Evolutionary conservation across 2,329 filamentous ascomycete genomes (phyloP).

Genomic region (Chaetomium globosum): DNA sequence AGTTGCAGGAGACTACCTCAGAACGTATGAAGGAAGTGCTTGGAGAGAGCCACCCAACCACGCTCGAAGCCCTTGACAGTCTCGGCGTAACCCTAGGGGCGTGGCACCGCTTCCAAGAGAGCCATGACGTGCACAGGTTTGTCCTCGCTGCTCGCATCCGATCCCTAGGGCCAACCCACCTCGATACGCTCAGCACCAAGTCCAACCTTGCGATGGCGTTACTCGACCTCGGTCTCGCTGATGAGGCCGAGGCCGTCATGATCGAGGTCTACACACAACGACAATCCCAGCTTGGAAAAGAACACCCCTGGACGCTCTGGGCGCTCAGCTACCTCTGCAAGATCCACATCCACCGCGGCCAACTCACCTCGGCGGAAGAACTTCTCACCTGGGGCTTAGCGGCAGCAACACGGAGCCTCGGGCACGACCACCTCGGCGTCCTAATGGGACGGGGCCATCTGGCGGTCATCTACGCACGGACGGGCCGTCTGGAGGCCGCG

Average conservation of each 20-base stretch:
- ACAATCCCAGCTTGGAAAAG: conserved; percentile 5
- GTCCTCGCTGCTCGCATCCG: conserved; percentile 2
- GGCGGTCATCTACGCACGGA: conserved; percentile 1
- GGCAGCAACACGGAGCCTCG: conserved; percentile 5
- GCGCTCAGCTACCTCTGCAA: conserved; percentile 17
- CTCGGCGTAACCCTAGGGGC: conserved; percentile 6
- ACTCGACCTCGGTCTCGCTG: neutral
- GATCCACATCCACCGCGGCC: conserved; percentile 11
- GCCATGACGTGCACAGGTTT: conserved; percentile 5
- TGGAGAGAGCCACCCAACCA: neutral
- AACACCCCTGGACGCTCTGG: conserved; percentile 16
- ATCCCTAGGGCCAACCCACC: conserved; percentile 5
- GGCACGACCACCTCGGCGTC: conserved; percentile 6
- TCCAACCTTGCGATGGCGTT: conserved; percentile 12
- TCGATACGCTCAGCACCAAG: conserved; percentile 11
- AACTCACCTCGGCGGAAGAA: neutral
- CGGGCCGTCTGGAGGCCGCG: neutral
- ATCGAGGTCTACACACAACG: conserved; percentile 2
- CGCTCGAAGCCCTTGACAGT: conserved; percentile 8
- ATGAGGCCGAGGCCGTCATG: conserved; percentile 2
- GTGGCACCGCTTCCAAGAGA: conserved; percentile 12
- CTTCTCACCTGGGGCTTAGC: neutral
- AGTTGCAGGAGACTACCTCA: neutral
- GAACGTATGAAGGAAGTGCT: conserved; percentile 1
- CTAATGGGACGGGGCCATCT: conserved; percentile 14